phyloP scores from a whole-genome alignment of 352 stramenopile genomes.

The Pythium phragmitis region DNA sequence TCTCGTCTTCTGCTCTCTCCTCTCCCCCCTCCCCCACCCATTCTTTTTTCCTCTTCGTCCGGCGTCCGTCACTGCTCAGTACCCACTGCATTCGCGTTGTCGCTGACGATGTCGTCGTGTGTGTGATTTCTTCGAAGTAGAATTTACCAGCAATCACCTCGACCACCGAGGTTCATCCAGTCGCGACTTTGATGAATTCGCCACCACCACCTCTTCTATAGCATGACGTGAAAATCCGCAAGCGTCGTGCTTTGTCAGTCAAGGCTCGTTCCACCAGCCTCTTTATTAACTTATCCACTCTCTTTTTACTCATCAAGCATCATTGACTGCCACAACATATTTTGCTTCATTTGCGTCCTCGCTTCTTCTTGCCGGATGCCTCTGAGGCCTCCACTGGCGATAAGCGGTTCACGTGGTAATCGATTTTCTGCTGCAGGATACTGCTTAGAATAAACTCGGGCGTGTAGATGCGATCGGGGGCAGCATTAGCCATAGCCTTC shows the following conservation, averaged over 20 bases:
- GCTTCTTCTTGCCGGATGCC: slow-evolving; percentile 23
- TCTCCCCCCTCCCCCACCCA: background rate
- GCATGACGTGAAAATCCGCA: background rate
- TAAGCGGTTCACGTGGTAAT: slow-evolving; percentile 32
- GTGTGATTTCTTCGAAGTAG: slow-evolving; percentile 1
- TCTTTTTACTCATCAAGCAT: slow-evolving; percentile 13
- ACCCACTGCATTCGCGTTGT: background rate
- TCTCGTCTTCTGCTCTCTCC: background rate
- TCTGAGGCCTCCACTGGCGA: background rate
- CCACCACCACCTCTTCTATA: no score
- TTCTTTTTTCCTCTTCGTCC: slow-evolving; percentile 2
- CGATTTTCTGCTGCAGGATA: slow-evolving; percentile 42
- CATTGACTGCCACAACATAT: background rate
- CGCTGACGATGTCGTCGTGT: slow-evolving; percentile 4
- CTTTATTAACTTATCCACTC: slow-evolving; percentile 22
- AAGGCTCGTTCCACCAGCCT: background rate
- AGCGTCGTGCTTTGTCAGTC: background rate
- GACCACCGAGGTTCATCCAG: slow-evolving; percentile 8
- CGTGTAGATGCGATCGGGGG: slow-evolving; percentile 32
- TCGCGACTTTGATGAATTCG: slow-evolving; percentile 5
- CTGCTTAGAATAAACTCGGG: slow-evolving; percentile 44
- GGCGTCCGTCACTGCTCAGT: slow-evolving; percentile 18
- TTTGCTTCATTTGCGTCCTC: slow-evolving; percentile 9
- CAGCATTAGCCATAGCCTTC: slow-evolving; percentile 29
- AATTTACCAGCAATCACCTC: slow-evolving; percentile 4